phyloP scores from a whole-genome alignment of 495 filamentous ascomycete genomes.

The Aspergillus nidulans region DNA sequence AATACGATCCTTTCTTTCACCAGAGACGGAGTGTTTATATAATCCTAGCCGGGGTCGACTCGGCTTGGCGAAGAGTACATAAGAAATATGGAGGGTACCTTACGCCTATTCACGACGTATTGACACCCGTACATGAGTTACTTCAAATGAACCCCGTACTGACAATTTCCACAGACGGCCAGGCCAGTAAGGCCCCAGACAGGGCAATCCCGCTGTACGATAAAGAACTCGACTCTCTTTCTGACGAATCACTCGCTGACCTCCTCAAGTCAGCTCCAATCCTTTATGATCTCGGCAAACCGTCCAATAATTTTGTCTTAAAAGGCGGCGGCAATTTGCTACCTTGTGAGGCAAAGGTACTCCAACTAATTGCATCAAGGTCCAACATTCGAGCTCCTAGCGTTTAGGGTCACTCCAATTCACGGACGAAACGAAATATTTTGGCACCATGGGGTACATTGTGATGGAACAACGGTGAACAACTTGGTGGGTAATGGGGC shows the following conservation, averaged over 20 bases:
- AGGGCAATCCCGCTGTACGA: too few species aligned
- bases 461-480: slow-evolving; percentile 28
- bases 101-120: too few species aligned
- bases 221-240: too few species aligned
- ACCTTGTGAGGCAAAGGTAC: slow-evolving; percentile 15
- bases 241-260: slow-evolving; percentile 12
- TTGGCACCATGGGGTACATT: slow-evolving; percentile 26
- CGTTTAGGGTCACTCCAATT: slow-evolving; percentile 20
- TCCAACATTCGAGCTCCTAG: slow-evolving; percentile 15
- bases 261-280: slow-evolving; percentile 18
- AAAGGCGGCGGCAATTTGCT: slow-evolving; percentile 19
- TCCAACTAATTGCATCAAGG: slow-evolving; percentile 15
- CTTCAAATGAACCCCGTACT: too few species aligned
- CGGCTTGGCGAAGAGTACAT: too few species aligned
- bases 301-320: slow-evolving; percentile 14
- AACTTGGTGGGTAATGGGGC: slow-evolving; percentile 25
- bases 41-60: too few species aligned
- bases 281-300: slow-evolving; percentile 8
- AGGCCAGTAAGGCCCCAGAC: too few species aligned
- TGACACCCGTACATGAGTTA: too few species aligned
- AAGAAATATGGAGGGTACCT: too few species aligned
- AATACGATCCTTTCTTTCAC: too few species aligned
- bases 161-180: too few species aligned
- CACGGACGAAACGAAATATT: slow-evolving; percentile 20
- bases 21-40: too few species aligned